Evolutionary conservation across 257 asterid genomes (phyloP), one percentile per base, ranked within the genome.

Genomic region (Gynochthodes officinalis): DNA sequence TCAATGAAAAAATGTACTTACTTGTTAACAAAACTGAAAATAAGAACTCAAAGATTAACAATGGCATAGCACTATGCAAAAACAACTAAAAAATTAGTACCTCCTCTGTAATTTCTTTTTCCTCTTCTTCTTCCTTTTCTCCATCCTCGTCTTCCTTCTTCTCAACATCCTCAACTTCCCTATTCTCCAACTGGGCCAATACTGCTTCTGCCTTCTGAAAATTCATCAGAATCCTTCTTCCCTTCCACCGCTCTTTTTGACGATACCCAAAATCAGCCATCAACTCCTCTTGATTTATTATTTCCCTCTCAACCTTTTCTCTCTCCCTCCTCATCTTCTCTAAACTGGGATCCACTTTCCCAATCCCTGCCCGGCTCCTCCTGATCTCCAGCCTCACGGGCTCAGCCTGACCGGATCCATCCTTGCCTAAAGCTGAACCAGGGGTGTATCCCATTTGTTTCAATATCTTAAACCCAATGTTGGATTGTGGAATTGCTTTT

Each of bases 381-480:
- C 93, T 80, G 73, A 94, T 91, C 71, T 94, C 92, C n/a, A 90
- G 77, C 49, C 78, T 84, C 73, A 94, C 83, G 0, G 97, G 99
- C 75, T 87, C 97, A 65, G 84, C 84, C 74, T 82, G 78, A 23
- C 99, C 97, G 0, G 95, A 87, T 21, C 96, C 92, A 69, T 89
- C 95, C 83, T 88, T 94, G 23, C 99, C 97, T 80, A 94, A 79
- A 32, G 96, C 89, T 30, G 93, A 84, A 68, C 99, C 97, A 14
- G 99, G 97, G 76, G 90, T 84, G 78, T 94, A 94, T 18, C 99
- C 99, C 97, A 94, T 94, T 73, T 87, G 97, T 75, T 94, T 94
- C 70, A 94, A 76, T 85, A 94, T 67, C 80, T 91, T 94, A 86
- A 91, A 94, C 65, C 99, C 99, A 61, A 94, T 89, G 80, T 89